Evolutionary conservation across 2,329 filamentous ascomycete genomes (phyloP).

Genomic region (Apiospora arundinis): DNA sequence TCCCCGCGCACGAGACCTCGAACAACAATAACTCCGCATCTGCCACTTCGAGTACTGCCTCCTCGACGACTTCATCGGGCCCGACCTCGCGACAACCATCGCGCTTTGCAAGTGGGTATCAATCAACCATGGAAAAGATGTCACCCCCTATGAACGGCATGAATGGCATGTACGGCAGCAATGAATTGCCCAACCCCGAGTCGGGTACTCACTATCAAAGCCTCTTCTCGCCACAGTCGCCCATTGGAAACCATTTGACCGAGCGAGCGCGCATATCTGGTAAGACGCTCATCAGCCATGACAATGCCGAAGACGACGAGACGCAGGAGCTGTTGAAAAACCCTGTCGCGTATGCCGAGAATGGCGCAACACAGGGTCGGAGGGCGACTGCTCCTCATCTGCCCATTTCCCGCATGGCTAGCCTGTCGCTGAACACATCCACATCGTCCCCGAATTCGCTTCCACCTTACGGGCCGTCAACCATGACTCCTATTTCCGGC

Average conservation of each 20-base stretch:
- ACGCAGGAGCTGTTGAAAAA: conserved; percentile 75
- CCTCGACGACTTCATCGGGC: conserved; percentile 52
- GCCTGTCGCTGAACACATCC: conserved; percentile 75
- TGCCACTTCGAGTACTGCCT: conserved; percentile 49
- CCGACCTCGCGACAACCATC: conserved; percentile 59
- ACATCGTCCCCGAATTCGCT: conserved; percentile 64
- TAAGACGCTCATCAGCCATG: conserved; percentile 75
- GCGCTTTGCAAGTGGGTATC: conserved; percentile 64
- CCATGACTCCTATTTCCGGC: conserved; percentile 46
- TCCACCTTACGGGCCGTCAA: conserved; percentile 49
- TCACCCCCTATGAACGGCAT: conserved; percentile 64
- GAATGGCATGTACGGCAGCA: conserved; percentile 45
- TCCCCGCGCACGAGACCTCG: conserved; percentile 53
- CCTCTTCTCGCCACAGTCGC: conserved; percentile 76
- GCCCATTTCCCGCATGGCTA: conserved; percentile 71
- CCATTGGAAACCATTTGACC: conserved; percentile 73
- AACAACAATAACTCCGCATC: conserved; percentile 32
- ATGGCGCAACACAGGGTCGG: conserved; percentile 64
- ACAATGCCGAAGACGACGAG: conserved; percentile 72
- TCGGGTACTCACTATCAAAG: conserved; percentile 61
- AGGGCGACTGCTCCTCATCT: conserved; percentile 76
- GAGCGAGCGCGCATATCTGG: conserved; percentile 66
- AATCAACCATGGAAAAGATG: conserved; percentile 66
- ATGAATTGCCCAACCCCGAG: conserved; percentile 66
- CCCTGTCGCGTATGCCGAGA: conserved; percentile 76